phyloP scores from a whole-genome alignment of 73 alveolate species.

The Paramecium caudatum region DNA sequence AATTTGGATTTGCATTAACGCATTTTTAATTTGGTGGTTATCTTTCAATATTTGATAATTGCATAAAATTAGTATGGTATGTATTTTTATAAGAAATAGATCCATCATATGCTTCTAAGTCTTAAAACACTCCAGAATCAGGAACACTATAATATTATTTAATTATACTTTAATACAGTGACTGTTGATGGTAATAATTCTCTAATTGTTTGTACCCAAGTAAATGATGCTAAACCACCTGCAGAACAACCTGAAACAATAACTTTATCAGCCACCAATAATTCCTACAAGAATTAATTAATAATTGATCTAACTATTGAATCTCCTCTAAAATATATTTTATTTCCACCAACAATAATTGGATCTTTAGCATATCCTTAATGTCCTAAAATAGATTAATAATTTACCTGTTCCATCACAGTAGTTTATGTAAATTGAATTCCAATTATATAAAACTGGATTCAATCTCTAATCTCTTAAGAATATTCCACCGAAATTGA shows the following conservation, averaged over 20 bases:
- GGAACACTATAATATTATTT: slow-evolving; percentile 15
- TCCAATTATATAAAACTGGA: slow-evolving; percentile 75
- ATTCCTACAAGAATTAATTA: not conserved
- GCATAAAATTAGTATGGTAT: slow-evolving; percentile 48
- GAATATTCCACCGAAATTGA: slow-evolving; percentile 13
- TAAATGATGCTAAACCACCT: slow-evolving; percentile 65
- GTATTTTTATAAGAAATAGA: slow-evolving; percentile 50
- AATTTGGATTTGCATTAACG: slow-evolving; percentile 11
- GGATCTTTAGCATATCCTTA: slow-evolving; percentile 37
- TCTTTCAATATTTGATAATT: slow-evolving; percentile 9
- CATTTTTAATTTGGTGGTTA: slow-evolving; percentile 52
- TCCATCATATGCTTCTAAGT: slow-evolving; percentile 42
- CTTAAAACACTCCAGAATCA: slow-evolving; percentile 63
- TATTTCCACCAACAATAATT: slow-evolving; percentile 17
- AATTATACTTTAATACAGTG: not conserved
- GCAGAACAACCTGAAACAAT: slow-evolving; percentile 68
- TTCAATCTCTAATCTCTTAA: not conserved
- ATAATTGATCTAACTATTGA: slow-evolving; percentile 38
- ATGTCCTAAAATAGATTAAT: not conserved
- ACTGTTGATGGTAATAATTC: slow-evolving; percentile 49
- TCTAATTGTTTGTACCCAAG: slow-evolving; percentile 52
- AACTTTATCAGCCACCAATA: slow-evolving; percentile 2
- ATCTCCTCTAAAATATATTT: slow-evolving; percentile 52
- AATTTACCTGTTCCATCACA: slow-evolving; percentile 64
- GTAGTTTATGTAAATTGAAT: slow-evolving; percentile 49